Evolutionary conservation across 192 early-diverging fungal species (phyloP).

Genomic region (Entophlyctis helioformis): DNA sequence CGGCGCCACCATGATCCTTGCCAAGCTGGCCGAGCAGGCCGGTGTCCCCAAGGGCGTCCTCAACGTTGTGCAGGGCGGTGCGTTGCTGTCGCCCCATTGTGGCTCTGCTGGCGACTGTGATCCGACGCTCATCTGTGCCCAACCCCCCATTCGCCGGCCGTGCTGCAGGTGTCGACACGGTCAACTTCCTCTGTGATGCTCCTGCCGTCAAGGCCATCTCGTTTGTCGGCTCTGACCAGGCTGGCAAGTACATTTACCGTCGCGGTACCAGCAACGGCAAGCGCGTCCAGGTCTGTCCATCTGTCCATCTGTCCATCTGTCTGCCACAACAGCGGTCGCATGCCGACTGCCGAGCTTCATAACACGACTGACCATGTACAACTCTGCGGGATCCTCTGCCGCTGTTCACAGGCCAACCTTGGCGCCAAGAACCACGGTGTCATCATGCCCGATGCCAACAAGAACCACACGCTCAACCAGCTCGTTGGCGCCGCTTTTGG

Average conservation of each 20-base stretch:
- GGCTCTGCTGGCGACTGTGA: not conserved
- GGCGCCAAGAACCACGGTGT: conserved; percentile 98
- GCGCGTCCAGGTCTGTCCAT: conserved; percentile 87
- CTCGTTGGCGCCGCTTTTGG: conserved; percentile 92
- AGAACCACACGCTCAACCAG: conserved; percentile 86
- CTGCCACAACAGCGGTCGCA: too few relatives aligned
- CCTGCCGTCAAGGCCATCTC: conserved; percentile 81
- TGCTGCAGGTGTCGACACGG: conserved; percentile 51
- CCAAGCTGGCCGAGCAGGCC: conserved; percentile 73
- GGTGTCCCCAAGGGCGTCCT: conserved; percentile 85
- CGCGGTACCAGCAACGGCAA: conserved; percentile 83
- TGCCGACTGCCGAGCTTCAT: too few relatives aligned
- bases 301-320: too few relatives aligned
- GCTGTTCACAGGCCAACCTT: conserved; percentile 62
- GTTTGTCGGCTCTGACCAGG: conserved; percentile 84
- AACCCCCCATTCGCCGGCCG: not conserved
- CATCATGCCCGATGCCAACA: conserved; percentile 86
- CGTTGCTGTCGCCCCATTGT: not conserved
- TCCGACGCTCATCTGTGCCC: too few relatives aligned
- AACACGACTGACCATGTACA: too few relatives aligned
- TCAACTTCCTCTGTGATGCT: conserved; percentile 83
- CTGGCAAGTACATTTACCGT: conserved; percentile 80
- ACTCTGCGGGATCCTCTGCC: too few relatives aligned
- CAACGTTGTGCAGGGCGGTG: conserved; percentile 82
- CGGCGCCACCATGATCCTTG: conserved; percentile 80